A percentile compares a stretch with the other conserved stretches of the same genome.
phyloP scores from a whole-genome alignment of 2,329 filamentous ascomycete species.

The Paraphaeosphaeria minitans region DNA sequence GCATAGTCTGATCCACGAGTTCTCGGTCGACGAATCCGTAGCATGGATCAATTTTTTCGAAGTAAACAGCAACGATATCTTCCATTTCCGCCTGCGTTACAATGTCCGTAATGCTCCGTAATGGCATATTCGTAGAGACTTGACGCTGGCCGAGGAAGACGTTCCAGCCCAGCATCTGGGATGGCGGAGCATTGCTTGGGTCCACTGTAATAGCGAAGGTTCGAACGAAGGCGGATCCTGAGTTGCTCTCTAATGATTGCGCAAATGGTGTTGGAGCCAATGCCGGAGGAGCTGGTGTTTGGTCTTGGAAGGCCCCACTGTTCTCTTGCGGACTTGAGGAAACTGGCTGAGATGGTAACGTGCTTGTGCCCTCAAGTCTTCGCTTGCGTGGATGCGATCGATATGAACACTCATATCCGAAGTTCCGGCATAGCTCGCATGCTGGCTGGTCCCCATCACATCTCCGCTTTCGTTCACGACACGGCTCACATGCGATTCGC shows the following conservation, averaged over 20 bases:
- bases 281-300: background rate
- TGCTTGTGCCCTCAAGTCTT: background rate
- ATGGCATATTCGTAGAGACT: background rate
- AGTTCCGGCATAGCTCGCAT: constrained; percentile 59
- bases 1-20: constrained; percentile 38
- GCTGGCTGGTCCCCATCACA: constrained; percentile 58
- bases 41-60: constrained; percentile 58
- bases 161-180: constrained; percentile 65
- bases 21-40: constrained; percentile 57
- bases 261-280: constrained; percentile 21
- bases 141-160: constrained; percentile 39
- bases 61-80: constrained; percentile 54
- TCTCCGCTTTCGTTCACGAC: constrained; percentile 61
- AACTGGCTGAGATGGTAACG: constrained; percentile 21
- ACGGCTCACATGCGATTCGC: constrained; percentile 47
- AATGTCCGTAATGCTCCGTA: constrained; percentile 51
- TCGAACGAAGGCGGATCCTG: constrained; percentile 61
- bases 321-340: constrained; percentile 26
- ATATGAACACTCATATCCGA: constrained; percentile 61
- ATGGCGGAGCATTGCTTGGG: constrained; percentile 57
- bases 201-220: constrained; percentile 60
- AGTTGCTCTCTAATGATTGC: constrained; percentile 61
- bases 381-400: constrained; percentile 43
- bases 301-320: constrained; percentile 16
- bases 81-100: constrained; percentile 57